phyloP scores from a whole-genome alignment of 2,329 filamentous ascomycete genomes.

The Exophiala dermatitidis region DNA sequence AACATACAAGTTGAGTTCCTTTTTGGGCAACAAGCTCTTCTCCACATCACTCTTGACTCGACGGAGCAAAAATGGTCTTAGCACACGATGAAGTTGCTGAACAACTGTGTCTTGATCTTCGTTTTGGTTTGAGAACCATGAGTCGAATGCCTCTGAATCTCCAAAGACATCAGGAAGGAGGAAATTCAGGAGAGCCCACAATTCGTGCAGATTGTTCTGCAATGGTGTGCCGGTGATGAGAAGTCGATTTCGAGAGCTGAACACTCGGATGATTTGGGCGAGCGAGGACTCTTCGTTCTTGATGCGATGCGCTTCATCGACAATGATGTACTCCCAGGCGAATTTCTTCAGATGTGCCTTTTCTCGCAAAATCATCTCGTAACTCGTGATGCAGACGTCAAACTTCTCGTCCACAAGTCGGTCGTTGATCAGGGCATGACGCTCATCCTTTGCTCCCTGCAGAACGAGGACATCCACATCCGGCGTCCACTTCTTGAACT shows the following conservation, averaged over 20 bases:
- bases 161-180: conserved; percentile 96
- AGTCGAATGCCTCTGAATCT: conserved; percentile 91
- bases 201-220: conserved; percentile 95
- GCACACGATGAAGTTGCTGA: conserved; percentile 85
- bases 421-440: conserved; percentile 78
- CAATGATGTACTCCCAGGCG: conserved; percentile 99
- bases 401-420: conserved; percentile 91
- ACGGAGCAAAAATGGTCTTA: conserved; percentile 87
- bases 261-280: conserved; percentile 90
- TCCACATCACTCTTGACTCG: conserved; percentile 97
- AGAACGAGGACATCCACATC: conserved; percentile 91
- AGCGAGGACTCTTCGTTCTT: conserved; percentile 98
- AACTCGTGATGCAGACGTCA: conserved; percentile 95
- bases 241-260: conserved; percentile 89
- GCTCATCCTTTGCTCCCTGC: conserved; percentile 91
- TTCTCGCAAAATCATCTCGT: conserved; percentile 96
- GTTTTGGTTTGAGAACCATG: conserved; percentile 91
- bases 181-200: conserved; percentile 97
- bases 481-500: conserved; percentile 89
- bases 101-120: conserved; percentile 92
- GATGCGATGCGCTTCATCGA: conserved; percentile 96
- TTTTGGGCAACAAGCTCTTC: conserved; percentile 94
- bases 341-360: conserved; percentile 95
- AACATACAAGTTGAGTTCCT: conserved; percentile 93
- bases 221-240: conserved; percentile 94